These are phyloP conservation scores for Crithidia bombi DNA, from an alignment of 208 protist species.

Conservation along the genomic window DNA sequence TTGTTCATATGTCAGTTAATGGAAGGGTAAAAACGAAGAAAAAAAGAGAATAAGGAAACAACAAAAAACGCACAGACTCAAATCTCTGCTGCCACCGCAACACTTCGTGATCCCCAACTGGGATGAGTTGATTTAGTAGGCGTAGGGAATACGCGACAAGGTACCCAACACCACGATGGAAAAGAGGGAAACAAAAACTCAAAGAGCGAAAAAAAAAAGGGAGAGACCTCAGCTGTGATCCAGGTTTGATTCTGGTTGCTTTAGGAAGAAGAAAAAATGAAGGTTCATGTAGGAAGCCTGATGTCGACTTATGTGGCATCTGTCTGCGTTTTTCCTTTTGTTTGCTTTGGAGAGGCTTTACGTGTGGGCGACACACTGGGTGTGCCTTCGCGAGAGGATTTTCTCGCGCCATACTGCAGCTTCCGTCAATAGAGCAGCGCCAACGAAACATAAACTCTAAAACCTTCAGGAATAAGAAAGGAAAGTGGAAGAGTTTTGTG, in stretches of 20 bases:
- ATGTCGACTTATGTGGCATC: background rate
- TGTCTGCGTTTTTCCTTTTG: background rate
- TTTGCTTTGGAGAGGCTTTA: background rate
- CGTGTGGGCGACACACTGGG: background rate
- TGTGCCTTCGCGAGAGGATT: background rate
- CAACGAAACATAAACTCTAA: slow-evolving; percentile 2
- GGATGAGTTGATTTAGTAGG: too few species aligned
- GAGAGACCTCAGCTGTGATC: too few species aligned
- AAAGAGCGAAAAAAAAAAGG: too few species aligned
- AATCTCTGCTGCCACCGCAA: background rate
- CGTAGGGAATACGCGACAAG: too few species aligned
- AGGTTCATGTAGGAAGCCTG: too few species aligned
- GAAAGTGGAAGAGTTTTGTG: slow-evolving; percentile 14
- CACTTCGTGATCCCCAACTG: too few species aligned
- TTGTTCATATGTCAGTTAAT: background rate
- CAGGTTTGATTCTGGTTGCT: too few species aligned
- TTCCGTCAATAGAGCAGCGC: background rate
- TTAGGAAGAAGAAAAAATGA: too few species aligned
- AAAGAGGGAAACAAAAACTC: too few species aligned
- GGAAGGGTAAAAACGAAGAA: background rate
- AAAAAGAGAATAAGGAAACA: background rate
- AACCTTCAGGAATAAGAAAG: slow-evolving; percentile 5
- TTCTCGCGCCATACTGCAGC: slow-evolving; percentile 14
- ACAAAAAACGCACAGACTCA: background rate
- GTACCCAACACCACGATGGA: too few species aligned